Evolutionary conservation across 75 land plant species (phyloP).

Genomic region (Ceratopteris richardii): DNA sequence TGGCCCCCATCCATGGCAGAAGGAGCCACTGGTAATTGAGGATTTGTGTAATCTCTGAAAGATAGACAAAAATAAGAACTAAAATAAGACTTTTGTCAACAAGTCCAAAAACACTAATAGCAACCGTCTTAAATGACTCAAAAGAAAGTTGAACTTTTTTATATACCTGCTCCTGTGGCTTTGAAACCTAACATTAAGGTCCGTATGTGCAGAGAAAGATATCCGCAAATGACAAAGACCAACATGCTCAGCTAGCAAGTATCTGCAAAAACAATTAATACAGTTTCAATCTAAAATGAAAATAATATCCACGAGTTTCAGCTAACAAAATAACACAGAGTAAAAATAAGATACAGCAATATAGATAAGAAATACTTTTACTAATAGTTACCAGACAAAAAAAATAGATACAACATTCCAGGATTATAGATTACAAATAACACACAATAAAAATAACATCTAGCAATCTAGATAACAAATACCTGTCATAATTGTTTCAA

Average conservation of each 20-base stretch:
- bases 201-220: constrained; percentile 74
- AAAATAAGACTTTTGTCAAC: not conserved
- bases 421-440: no score
- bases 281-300: no score
- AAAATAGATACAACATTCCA: no score
- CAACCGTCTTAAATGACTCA: constrained; percentile 21
- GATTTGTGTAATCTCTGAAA: constrained; percentile 75
- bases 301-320: no score
- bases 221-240: constrained; percentile 52
- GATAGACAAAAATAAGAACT: not conserved
- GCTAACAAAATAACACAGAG: no score
- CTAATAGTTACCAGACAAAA: no score
- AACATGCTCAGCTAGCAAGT: constrained; percentile 65
- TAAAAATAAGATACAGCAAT: no score
- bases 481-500: no score
- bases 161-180: constrained; percentile 57
- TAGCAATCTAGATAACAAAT: no score
- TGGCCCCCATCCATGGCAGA: constrained; percentile 69
- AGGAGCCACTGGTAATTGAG: constrained; percentile 70
- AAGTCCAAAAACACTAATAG: no score
- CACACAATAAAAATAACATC: no score
- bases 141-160: constrained; percentile 6
- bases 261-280: constrained; percentile 37
- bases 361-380: no score
- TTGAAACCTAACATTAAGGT: constrained; percentile 52